Evolutionary conservation across 1,284 basidiomycete species (phyloP), one percentile per base, ranked within the genome.

Genomic region (Sanghuangporus weigelae): DNA sequence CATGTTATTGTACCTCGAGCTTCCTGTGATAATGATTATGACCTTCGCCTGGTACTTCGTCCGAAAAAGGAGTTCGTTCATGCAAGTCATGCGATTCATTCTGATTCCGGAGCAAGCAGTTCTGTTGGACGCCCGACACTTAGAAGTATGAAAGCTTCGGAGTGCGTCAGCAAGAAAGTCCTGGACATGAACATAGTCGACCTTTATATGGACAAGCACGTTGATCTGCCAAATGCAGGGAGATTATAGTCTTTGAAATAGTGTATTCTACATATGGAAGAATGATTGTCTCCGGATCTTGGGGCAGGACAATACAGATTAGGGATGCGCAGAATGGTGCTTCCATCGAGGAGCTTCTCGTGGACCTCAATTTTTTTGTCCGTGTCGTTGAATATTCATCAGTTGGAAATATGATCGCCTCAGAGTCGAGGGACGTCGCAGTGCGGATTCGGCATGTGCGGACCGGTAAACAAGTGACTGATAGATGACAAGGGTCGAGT

Each of bases 1-100:
- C 68, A 68, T 90, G 50, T 92, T 89, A 12, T 84, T 84, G 69
- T 92, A 92, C 75, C 75, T 92, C 68, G 84, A 92, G 69, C 77
- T 89, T 61, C 84, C 84, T 0, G 69, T 84, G 69, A 87, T 91
- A 75, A 63, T 83, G n/a, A 66, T 83, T 62, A 89, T 92, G 86
- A 85, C 80, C 69, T 35, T 79, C 23, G 71, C 71, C 8, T 92
- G 87, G 86, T 73, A 81, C 64, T 51, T 84, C 26, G 63, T 79
- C 59, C 56, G 57, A 31, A 23, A 59, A 19, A 26, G 35, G 7
- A 19, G 26, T 38, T 44, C 44, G 19, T 46, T 23, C 58, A 8
- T 12, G 16, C 19, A 40, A 44, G n/a, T 21, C 3, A 14, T n/a
- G n/a, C 19, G 19, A n/a, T 5, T 44, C 42, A 44, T n/a, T 44